These are phyloP conservation scores for Colletotrichum simmondsii DNA, from an alignment of 2,329 filamentous ascomycete species.

Conservation along the genomic window DNA sequence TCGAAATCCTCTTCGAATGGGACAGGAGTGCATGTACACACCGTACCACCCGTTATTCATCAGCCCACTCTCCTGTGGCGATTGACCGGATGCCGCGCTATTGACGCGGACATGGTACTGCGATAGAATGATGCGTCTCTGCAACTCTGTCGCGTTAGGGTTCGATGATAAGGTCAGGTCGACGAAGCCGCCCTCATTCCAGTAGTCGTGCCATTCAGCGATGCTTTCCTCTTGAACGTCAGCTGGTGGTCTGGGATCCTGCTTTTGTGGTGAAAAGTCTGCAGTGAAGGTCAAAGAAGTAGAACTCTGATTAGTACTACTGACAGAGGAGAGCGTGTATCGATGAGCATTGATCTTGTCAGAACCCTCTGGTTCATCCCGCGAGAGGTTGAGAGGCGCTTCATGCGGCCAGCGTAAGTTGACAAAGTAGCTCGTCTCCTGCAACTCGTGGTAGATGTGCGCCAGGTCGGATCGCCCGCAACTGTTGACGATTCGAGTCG, in stretches of 20 bases:
- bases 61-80: constrained; percentile 51
- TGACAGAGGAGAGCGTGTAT: constrained; percentile 41
- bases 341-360: constrained; percentile 42
- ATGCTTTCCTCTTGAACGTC: constrained; percentile 40
- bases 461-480: constrained; percentile 35
- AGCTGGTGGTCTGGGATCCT: constrained; percentile 38
- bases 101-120: constrained; percentile 57
- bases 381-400: constrained; percentile 28
- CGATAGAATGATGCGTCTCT: constrained; percentile 54
- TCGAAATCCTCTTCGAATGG: constrained; percentile 24
- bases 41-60: constrained; percentile 60
- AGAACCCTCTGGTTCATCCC: constrained; percentile 39
- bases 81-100: constrained; percentile 47
- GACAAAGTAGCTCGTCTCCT: constrained; percentile 50
- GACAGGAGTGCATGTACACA: constrained; percentile 1
- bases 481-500: constrained; percentile 40
- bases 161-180: constrained; percentile 50
- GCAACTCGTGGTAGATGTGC: constrained; percentile 49
- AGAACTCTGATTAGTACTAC: neutral
- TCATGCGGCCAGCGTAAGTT: constrained; percentile 47
- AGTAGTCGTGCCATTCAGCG: constrained; percentile 47
- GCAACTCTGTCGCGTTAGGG: constrained; percentile 51
- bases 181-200: constrained; percentile 53
- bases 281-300: constrained; percentile 44
- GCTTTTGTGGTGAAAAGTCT: constrained; percentile 44